Percentiles rank a stretch among this genome's conserved stretches.
These are phyloP conservation scores for Pestalotiopsis fici DNA, from an alignment of 2,329 filamentous ascomycete species.

Conservation along the genomic window DNA sequence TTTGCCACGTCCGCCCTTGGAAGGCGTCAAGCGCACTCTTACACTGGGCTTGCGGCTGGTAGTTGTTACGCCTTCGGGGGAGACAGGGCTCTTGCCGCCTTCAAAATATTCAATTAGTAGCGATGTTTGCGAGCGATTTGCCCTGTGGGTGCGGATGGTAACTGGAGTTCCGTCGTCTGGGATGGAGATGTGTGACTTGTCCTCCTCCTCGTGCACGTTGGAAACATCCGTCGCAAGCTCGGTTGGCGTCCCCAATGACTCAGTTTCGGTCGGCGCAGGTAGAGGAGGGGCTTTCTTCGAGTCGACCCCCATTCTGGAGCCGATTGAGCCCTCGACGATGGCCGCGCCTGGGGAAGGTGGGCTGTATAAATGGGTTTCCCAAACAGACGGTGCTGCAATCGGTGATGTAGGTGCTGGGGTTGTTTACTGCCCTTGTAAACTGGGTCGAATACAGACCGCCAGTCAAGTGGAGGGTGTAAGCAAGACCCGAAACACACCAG, in stretches of 20 bases:
- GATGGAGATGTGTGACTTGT: slow-evolving; percentile 76
- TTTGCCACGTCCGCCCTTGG: slow-evolving; percentile 61
- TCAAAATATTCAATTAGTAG: slow-evolving; percentile 96
- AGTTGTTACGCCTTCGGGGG: slow-evolving; percentile 49
- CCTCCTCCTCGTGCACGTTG: slow-evolving; percentile 56
- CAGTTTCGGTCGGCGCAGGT: slow-evolving; percentile 77
- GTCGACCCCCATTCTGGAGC: slow-evolving; percentile 55
- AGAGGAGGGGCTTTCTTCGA: slow-evolving; percentile 64
- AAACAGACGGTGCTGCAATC: neutral
- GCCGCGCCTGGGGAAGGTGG: neutral
- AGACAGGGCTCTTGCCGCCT: slow-evolving; percentile 61
- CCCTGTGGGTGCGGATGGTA: slow-evolving; percentile 77
- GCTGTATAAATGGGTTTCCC: neutral
- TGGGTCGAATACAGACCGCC: slow-evolving; percentile 2
- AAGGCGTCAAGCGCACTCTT: slow-evolving; percentile 76
- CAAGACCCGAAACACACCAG: neutral
- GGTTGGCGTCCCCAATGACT: slow-evolving; percentile 61
- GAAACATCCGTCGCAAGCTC: slow-evolving; percentile 69
- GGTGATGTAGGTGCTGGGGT: neutral
- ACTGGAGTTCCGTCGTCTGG: slow-evolving; percentile 88
- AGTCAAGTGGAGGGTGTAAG: neutral
- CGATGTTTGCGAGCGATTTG: slow-evolving; percentile 77
- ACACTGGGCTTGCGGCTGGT: slow-evolving; percentile 79
- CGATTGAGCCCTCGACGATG: neutral
- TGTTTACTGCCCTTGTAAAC: slow-evolving; percentile 7